These are phyloP conservation scores for Eucalyptus tenuipes DNA, from an alignment of 345 rosid genomes.

Conservation along the genomic window DNA sequence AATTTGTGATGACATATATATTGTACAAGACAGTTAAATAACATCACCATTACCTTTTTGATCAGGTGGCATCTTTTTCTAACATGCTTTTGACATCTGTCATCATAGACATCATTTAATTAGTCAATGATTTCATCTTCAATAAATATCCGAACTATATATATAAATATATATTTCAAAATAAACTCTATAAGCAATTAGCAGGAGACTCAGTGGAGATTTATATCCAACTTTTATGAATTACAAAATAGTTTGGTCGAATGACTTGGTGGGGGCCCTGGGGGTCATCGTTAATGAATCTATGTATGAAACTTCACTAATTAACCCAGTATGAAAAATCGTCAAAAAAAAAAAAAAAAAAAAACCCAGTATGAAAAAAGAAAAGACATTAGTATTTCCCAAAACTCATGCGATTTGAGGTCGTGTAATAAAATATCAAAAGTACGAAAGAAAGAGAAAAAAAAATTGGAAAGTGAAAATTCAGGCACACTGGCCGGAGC, in stretches of 20 bases:
- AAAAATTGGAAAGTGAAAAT: background rate
- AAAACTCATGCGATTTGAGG: background rate
- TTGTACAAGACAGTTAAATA: too few relatives aligned
- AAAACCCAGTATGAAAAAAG: fast-evolving
- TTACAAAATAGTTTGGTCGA: background rate
- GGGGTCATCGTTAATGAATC: background rate
- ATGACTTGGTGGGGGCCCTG: background rate
- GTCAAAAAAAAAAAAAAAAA: too few relatives aligned
- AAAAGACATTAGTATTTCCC: background rate
- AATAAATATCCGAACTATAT: too few relatives aligned
- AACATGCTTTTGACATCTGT: background rate
- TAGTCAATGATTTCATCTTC: background rate
- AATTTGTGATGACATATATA: too few relatives aligned
- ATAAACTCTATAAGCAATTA: too few relatives aligned
- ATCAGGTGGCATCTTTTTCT: too few relatives aligned
- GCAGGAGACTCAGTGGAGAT: background rate
- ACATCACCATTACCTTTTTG: too few relatives aligned
- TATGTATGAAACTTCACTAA: background rate
- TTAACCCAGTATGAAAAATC: background rate
- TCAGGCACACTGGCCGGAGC: background rate
- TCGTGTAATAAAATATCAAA: background rate
- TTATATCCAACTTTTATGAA: background rate
- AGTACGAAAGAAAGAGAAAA: background rate
- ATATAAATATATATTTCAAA: too few relatives aligned
- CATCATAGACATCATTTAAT: too few relatives aligned